Evolutionary conservation across 805 yeast genomes (phyloP).

Genomic region (Metschnikowia bowlesiae): DNA sequence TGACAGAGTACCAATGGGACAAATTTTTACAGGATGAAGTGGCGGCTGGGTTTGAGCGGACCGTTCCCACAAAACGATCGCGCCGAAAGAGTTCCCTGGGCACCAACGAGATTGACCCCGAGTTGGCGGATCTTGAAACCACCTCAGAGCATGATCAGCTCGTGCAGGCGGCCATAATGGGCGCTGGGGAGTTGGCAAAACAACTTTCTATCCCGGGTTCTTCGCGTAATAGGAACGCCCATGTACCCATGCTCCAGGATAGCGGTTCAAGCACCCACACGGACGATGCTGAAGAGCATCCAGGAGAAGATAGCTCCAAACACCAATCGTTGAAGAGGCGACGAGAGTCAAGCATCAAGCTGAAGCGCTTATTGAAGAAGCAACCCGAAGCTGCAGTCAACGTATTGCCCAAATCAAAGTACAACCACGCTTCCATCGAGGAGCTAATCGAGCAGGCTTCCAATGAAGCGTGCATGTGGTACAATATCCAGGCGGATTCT

Average conservation of each 20-base stretch:
- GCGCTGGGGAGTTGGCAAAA: constrained; percentile 59
- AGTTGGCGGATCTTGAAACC: constrained; percentile 30
- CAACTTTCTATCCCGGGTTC: constrained; percentile 23
- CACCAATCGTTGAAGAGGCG: constrained; percentile 10
- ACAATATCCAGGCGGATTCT: constrained; percentile 19
- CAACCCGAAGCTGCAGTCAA: not conserved
- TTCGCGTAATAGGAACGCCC: constrained; percentile 2
- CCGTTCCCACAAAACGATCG: constrained; percentile 9
- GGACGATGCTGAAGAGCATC: not conserved
- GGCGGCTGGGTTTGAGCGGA: constrained; percentile 16
- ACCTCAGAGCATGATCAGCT: constrained; percentile 56
- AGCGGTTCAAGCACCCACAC: constrained; percentile 2
- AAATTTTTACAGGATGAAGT: constrained; percentile 25
- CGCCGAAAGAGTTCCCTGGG: constrained; percentile 8
- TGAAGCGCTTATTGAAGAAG: constrained; percentile 10
- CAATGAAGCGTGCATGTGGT: constrained; percentile 34
- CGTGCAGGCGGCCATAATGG: constrained; percentile 67
- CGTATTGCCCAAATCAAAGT: constrained; percentile 17
- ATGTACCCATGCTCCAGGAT: constrained; percentile 1
- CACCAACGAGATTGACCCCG: constrained; percentile 33
- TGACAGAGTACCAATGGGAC: constrained; percentile 51
- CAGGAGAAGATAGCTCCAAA: not conserved
- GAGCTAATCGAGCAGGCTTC: constrained; percentile 33
- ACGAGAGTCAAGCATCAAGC: not conserved
- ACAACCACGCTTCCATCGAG: constrained; percentile 28